phyloP scores from a whole-genome alignment of 2,329 filamentous ascomycete genomes.

The Beauveria brongniartii region DNA sequence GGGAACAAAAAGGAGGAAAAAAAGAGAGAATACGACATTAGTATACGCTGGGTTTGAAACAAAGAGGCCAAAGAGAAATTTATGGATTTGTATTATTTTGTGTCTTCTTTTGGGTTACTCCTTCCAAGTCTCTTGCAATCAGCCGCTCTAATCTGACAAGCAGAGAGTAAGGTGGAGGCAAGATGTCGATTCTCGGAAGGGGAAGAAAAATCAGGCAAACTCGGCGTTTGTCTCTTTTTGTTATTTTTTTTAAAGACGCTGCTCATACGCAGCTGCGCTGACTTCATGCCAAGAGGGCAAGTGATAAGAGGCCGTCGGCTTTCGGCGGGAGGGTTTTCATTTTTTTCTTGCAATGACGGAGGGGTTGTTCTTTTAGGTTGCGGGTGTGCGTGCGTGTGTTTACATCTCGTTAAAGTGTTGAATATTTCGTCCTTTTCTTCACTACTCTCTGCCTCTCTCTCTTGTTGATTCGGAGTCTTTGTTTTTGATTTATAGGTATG shows the following conservation, averaged over 20 bases:
- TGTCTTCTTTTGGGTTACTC: background rate
- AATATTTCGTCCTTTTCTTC: background rate
- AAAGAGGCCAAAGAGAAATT: background rate
- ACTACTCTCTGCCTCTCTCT: background rate
- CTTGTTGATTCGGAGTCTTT: background rate
- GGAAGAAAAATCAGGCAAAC: background rate
- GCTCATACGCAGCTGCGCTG: background rate
- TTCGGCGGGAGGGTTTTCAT: background rate
- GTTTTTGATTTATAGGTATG: background rate
- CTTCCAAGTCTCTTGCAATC: too few relatives aligned
- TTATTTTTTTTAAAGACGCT: background rate
- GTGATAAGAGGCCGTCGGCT: background rate
- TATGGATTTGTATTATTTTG: slow-evolving; percentile 4
- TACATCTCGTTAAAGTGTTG: background rate
- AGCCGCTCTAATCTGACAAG: background rate
- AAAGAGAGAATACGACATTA: background rate
- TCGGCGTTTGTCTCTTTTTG: background rate
- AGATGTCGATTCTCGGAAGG: background rate
- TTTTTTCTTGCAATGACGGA: background rate
- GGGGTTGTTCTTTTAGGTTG: background rate
- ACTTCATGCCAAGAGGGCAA: background rate
- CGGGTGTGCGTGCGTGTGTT: background rate
- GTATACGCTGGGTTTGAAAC: background rate
- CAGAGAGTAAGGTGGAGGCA: background rate
- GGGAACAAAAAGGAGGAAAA: background rate